These are phyloP conservation scores for Apiospora rasikravindrae DNA, from an alignment of 2,329 filamentous ascomycete species.

Conservation along the genomic window DNA sequence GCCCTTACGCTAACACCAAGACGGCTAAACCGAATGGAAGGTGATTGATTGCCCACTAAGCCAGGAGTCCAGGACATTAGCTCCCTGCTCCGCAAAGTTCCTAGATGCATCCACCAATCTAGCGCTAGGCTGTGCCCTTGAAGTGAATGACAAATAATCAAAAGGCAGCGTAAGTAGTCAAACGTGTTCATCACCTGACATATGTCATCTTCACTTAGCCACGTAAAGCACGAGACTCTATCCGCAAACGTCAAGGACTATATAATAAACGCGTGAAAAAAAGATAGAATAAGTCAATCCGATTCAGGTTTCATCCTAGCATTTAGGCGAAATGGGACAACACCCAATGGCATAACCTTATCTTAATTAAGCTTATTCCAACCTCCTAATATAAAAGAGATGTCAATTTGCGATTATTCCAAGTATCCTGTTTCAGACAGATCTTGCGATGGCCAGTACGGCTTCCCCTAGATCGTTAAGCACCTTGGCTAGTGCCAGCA, in stretches of 20 bases:
- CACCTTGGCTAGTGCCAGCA: not conserved
- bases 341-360: not conserved
- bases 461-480: not conserved
- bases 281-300: not conserved
- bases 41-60: not conserved
- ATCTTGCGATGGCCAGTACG: not conserved
- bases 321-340: not conserved
- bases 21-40: not conserved
- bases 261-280: not conserved
- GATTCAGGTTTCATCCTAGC: not conserved
- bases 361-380: not conserved
- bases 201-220: not conserved
- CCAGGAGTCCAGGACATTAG: not conserved
- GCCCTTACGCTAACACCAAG: not conserved
- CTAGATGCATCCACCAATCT: not conserved
- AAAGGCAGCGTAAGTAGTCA: not conserved
- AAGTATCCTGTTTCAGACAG: too few relatives aligned
- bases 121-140: not conserved
- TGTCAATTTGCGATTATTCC: not conserved
- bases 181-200: not conserved
- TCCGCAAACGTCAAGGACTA: too few relatives aligned
- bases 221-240: not conserved
- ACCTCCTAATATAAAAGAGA: not conserved
- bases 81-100: not conserved
- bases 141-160: constrained; percentile 1